Evolutionary conservation across 73 alveolate genomes (phyloP).

Genomic region (Vitrella brassicaformis): DNA sequence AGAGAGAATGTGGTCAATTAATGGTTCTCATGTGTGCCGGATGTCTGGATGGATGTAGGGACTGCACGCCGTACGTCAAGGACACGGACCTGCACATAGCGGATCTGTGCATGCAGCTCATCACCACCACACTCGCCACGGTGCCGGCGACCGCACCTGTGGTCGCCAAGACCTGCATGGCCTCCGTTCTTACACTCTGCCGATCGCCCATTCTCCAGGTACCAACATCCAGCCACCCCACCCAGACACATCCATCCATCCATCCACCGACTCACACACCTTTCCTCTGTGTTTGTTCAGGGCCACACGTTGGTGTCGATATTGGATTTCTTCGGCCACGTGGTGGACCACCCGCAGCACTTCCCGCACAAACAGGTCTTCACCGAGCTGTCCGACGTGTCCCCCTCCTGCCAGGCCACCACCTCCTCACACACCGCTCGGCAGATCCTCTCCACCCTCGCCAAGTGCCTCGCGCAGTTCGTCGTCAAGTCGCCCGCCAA

Average conservation of each 20-base stretch:
- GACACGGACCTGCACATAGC: conserved; percentile 21
- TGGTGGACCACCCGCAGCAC: background rate
- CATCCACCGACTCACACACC: no score
- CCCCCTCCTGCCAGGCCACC: background rate
- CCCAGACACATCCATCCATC: no score
- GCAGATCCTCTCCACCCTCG: conserved; percentile 23
- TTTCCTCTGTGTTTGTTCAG: background rate
- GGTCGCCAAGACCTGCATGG: background rate
- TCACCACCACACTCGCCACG: background rate
- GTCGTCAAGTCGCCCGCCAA: conserved; percentile 12
- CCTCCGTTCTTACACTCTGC: background rate
- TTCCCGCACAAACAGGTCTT: background rate
- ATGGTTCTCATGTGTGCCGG: no score
- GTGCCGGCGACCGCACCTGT: background rate
- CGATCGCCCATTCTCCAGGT: background rate
- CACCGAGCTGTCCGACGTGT: background rate
- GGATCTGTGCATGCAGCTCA: conserved; percentile 21
- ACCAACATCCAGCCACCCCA: no score
- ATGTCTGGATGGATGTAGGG: background rate
- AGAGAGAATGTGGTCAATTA: no score
- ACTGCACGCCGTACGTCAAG: conserved; percentile 8
- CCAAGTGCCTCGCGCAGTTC: conserved; percentile 28
- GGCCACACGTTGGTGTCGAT: background rate
- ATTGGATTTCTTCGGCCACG: background rate
- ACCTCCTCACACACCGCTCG: background rate